A percentile compares a stretch with the other conserved stretches of the same genome.
Conservation (phyloP, 768 basidiomycete species). For the Candolleomyces eurysporus region DNA sequence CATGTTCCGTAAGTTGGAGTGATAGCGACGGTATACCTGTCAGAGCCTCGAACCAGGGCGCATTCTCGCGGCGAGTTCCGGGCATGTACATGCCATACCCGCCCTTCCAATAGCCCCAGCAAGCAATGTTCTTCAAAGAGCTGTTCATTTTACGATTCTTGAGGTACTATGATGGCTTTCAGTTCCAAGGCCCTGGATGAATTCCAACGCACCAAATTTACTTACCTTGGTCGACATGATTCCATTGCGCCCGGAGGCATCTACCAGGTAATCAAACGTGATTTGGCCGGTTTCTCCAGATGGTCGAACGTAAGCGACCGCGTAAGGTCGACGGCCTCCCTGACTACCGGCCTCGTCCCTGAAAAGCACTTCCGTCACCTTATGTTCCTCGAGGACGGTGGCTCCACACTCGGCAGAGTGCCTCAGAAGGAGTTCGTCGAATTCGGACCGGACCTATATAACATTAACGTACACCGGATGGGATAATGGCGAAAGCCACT, state of each 20-base stretch:
- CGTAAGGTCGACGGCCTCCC: slow-evolving; percentile 16
- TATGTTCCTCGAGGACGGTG: slow-evolving; percentile 30
- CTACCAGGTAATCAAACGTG: slow-evolving; percentile 32
- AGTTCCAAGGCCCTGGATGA: not conserved
- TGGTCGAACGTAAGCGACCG: slow-evolving; percentile 23
- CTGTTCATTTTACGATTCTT: slow-evolving; percentile 32
- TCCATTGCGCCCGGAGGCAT: slow-evolving; percentile 34
- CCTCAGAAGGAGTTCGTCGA: slow-evolving; percentile 33
- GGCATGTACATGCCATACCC: slow-evolving; percentile 25
- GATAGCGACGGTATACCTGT: slow-evolving; percentile 16
- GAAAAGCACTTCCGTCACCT: slow-evolving; percentile 27
- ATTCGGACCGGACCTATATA: slow-evolving; percentile 31
- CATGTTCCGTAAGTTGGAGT: not conserved
- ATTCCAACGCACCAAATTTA: no score
- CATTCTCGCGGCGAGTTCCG: slow-evolving; percentile 29
- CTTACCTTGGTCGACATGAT: slow-evolving; percentile 34
- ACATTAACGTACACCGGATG: not conserved
- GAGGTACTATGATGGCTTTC: slow-evolving; percentile 19
- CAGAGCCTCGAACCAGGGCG: slow-evolving; percentile 35
- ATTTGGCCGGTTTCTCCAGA: slow-evolving; percentile 24
- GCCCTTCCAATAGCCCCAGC: slow-evolving; percentile 35
- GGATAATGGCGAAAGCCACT: slow-evolving; percentile 6
- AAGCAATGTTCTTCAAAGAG: slow-evolving; percentile 30
- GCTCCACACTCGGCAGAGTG: slow-evolving; percentile 32
- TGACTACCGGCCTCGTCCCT: slow-evolving; percentile 10